A percentile compares a stretch with the other conserved stretches of the same genome.
Evolutionary conservation across 768 basidiomycete genomes (phyloP).

Genomic region (Boletus insuetus): DNA sequence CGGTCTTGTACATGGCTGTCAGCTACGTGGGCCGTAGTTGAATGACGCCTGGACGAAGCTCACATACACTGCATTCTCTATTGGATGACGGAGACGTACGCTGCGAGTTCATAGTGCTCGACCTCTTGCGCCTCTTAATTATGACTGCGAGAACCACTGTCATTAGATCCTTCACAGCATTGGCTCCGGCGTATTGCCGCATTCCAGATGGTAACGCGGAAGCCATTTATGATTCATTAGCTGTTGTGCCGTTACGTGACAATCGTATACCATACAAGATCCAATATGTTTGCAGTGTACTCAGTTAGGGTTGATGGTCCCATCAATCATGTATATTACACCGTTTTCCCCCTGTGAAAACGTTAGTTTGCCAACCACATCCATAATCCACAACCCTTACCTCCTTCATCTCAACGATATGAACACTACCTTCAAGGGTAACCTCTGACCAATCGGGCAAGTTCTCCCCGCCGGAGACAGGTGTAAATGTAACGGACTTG

Average conservation of each 20-base stretch:
- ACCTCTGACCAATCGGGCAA: slow-evolving; percentile 58
- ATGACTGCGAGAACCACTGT: too few relatives aligned
- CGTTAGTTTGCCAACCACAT: not conserved
- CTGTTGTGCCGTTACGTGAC: not conserved
- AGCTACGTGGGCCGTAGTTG: too few relatives aligned
- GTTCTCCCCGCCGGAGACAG: slow-evolving; percentile 31
- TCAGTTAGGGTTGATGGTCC: slow-evolving; percentile 29
- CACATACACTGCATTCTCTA: too few relatives aligned
- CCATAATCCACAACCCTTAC: slow-evolving; percentile 34
- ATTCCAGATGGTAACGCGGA: too few relatives aligned
- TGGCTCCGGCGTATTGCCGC: too few relatives aligned
- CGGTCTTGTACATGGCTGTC: too few relatives aligned
- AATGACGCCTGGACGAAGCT: too few relatives aligned
- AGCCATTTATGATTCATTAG: too few relatives aligned
- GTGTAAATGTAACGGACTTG: slow-evolving; percentile 55
- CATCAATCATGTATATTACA: slow-evolving; percentile 43
- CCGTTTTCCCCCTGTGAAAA: slow-evolving; percentile 40
- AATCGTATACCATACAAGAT: not conserved
- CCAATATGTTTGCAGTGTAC: not conserved
- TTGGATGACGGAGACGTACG: too few relatives aligned
- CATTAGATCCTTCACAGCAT: too few relatives aligned
- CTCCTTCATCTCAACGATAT: slow-evolving; percentile 59
- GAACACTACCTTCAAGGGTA: slow-evolving; percentile 51
- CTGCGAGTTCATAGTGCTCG: too few relatives aligned
- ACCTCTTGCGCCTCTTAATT: too few relatives aligned